These are phyloP conservation scores for Verticillium zaregamsianum DNA, from an alignment of 2,329 filamentous ascomycete species.

Conservation along the genomic window DNA sequence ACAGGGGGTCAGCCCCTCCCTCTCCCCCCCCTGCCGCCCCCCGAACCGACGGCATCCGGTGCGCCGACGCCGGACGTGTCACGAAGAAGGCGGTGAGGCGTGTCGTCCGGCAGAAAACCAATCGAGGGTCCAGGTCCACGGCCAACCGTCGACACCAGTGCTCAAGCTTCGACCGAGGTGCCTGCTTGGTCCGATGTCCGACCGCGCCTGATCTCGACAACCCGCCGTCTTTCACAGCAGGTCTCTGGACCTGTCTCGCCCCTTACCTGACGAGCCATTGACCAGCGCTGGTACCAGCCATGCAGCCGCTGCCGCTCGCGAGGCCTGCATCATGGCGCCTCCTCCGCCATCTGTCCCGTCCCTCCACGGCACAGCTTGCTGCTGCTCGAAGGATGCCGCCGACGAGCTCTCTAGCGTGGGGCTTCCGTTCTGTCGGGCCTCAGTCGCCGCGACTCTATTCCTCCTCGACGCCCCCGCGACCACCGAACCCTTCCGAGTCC, in stretches of 20 bases:
- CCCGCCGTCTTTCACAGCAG: no score
- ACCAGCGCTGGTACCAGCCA: background rate
- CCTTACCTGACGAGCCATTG: no score
- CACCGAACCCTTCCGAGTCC: background rate
- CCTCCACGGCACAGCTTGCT: background rate
- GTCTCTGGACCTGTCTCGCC: no score
- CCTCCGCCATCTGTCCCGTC: background rate
- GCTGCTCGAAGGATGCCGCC: background rate
- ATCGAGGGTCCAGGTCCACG: background rate
- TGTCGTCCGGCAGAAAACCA: background rate
- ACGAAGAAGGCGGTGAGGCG: background rate
- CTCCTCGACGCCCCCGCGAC: constrained; percentile 5
- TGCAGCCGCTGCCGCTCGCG: background rate
- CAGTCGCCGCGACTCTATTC: background rate
- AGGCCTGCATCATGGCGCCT: constrained; percentile 1
- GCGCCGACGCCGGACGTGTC: background rate
- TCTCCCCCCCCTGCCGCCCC: background rate
- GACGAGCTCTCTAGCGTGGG: background rate
- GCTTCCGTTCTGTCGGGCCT: background rate
- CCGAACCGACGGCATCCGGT: background rate
- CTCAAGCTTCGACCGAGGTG: background rate
- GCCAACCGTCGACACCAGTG: background rate
- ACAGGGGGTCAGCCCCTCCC: background rate
- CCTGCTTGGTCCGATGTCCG: background rate
- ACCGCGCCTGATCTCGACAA: no score